A percentile compares a stretch with the other conserved stretches of the same genome.
Evolutionary conservation across 1,284 basidiomycete genomes (phyloP).

Genomic region (Ceratobasidium sp.): DNA sequence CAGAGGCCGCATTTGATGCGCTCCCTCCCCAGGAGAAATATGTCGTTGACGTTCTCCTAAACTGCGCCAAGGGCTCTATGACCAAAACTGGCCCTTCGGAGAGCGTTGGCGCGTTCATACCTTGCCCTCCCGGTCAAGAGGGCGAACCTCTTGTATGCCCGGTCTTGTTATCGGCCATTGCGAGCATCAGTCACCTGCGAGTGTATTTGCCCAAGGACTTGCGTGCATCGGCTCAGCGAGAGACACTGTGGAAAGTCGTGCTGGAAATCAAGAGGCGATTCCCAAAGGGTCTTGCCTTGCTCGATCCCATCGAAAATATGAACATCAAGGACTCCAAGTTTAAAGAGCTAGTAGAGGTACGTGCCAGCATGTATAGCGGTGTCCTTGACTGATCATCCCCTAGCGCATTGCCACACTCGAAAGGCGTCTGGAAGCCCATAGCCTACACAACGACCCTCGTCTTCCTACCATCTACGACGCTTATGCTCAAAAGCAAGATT

Average conservation of each 20-base stretch:
- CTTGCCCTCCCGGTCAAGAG: conserved; percentile 77
- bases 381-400: neutral
- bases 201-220: conserved; percentile 93
- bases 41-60: conserved; percentile 92
- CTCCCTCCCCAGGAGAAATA: conserved; percentile 85
- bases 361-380: conserved; percentile 47
- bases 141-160: conserved; percentile 91
- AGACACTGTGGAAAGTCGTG: conserved; percentile 91
- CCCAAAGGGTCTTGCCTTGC: conserved; percentile 85
- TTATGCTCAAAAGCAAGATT: conserved; percentile 83
- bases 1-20: conserved; percentile 13
- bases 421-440: conserved; percentile 80
- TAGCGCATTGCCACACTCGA: conserved; percentile 94
- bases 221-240: conserved; percentile 78
- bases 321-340: conserved; percentile 96
- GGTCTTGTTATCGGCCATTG: conserved; percentile 88
- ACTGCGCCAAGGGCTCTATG: conserved; percentile 77
- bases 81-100: conserved; percentile 68
- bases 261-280: conserved; percentile 91
- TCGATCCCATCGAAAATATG: conserved; percentile 97
- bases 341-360: conserved; percentile 83
- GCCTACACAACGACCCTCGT: conserved; percentile 79
- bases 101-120: conserved; percentile 75
- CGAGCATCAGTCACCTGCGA: conserved; percentile 88
- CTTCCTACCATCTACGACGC: conserved; percentile 84